phyloP scores from a whole-genome alignment of 2,329 filamentous ascomycete species.

The Purpureocillium takamizusanense region DNA sequence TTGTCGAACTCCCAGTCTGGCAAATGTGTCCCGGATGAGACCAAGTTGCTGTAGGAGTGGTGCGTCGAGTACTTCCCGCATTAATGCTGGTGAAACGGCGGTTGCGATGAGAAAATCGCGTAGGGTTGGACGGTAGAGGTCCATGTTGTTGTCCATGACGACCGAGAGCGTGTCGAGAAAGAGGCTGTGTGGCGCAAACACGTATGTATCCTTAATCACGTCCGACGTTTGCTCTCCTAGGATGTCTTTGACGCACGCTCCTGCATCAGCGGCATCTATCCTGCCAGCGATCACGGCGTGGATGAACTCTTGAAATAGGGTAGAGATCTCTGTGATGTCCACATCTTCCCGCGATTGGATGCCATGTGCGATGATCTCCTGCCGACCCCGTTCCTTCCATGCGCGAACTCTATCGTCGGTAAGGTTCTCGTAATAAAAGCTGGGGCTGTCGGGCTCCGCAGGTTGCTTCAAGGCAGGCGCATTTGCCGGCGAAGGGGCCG shows the following conservation, averaged over 20 bases:
- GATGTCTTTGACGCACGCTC: slow-evolving; percentile 64
- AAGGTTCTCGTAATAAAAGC: slow-evolving; percentile 66
- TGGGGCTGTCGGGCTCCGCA: slow-evolving; percentile 20
- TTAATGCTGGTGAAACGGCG: slow-evolving; percentile 58
- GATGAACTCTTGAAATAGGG: slow-evolving; percentile 78
- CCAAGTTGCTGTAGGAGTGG: slow-evolving; percentile 66
- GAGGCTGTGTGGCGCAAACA: slow-evolving; percentile 55
- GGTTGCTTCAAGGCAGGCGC: slow-evolving; percentile 7
- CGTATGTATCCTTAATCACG: slow-evolving; percentile 37
- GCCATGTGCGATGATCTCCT: slow-evolving; percentile 58
- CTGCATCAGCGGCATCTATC: slow-evolving; percentile 60
- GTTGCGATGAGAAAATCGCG: slow-evolving; percentile 63
- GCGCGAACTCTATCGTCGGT: slow-evolving; percentile 57
- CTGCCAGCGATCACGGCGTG: slow-evolving; percentile 63
- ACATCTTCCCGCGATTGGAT: slow-evolving; percentile 56
- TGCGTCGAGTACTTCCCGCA: slow-evolving; percentile 79
- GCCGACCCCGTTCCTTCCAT: slow-evolving; percentile 62
- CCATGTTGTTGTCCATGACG: slow-evolving; percentile 61
- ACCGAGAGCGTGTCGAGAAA: slow-evolving; percentile 81
- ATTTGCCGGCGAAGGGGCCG: slow-evolving; percentile 3
- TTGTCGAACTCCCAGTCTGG: slow-evolving; percentile 74
- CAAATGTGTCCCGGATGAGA: slow-evolving; percentile 78
- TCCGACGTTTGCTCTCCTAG: slow-evolving; percentile 47
- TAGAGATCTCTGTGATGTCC: slow-evolving; percentile 59
- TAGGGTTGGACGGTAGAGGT: slow-evolving; percentile 39